Percentiles rank a stretch among this genome's conserved stretches.
Conservation (phyloP, 2,329 filamentous ascomycete genomes). For the Xylariaceae sp. region DNA sequence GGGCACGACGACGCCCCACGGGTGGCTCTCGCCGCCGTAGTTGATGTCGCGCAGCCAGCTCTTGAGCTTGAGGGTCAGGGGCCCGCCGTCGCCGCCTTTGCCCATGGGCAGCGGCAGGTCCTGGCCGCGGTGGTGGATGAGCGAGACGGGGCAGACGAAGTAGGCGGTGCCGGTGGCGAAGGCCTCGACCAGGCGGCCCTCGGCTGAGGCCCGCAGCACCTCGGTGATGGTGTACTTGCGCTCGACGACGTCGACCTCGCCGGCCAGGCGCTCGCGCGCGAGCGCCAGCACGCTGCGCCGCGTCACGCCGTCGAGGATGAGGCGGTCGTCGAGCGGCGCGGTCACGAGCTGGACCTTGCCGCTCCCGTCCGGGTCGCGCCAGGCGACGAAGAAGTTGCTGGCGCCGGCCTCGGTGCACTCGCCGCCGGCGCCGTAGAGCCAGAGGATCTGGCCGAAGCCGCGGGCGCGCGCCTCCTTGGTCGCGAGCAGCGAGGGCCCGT, state of each 20-base stretch:
- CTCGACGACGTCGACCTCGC: slow-evolving; percentile 66
- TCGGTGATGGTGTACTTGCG: slow-evolving; percentile 76
- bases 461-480: slow-evolving; percentile 64
- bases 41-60: slow-evolving; percentile 63
- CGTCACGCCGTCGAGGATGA: slow-evolving; percentile 88
- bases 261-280: slow-evolving; percentile 52
- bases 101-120: slow-evolving; percentile 58
- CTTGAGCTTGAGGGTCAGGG: slow-evolving; percentile 57
- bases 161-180: slow-evolving; percentile 84
- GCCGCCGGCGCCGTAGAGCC: slow-evolving; percentile 73
- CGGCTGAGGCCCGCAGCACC: slow-evolving; percentile 60
- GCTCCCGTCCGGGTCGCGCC: slow-evolving; percentile 59
- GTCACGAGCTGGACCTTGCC: slow-evolving; percentile 67
- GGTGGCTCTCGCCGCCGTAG: slow-evolving; percentile 61
- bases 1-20: slow-evolving; percentile 62
- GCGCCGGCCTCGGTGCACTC: slow-evolving; percentile 87
- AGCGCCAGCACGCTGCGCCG: slow-evolving; percentile 71
- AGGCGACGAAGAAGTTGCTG: slow-evolving; percentile 85
- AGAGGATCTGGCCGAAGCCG: slow-evolving; percentile 87
- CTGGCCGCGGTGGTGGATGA: slow-evolving; percentile 59
- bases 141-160: slow-evolving; percentile 62
- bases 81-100: slow-evolving; percentile 41
- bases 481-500: slow-evolving; percentile 74
- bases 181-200: slow-evolving; percentile 73
- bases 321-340: slow-evolving; percentile 70